Evolutionary conservation across 176 grass and related monocot species (phyloP).

Genomic region (Eragrostis curvula): DNA sequence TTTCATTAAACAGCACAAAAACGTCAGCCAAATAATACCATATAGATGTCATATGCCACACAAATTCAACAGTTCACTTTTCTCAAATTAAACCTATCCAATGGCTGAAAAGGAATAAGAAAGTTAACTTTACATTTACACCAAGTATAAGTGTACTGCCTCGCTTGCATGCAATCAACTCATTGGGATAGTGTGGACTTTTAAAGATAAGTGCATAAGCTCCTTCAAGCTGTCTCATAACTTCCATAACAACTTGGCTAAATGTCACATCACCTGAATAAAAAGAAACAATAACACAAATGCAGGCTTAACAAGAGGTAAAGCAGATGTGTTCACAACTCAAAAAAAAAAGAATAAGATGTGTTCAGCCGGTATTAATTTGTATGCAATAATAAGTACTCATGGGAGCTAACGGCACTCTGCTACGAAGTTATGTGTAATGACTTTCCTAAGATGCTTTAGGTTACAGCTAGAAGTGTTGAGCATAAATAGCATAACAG

Average conservation of each 20-base stretch:
- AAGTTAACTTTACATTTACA: constrained; percentile 69
- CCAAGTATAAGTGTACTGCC: constrained; percentile 85
- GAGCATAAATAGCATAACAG: neutral
- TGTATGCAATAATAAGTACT: neutral
- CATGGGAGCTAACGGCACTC: neutral
- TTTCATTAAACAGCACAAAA: constrained; percentile 18
- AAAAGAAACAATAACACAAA: neutral
- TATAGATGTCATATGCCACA: constrained; percentile 3
- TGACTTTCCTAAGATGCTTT: constrained; percentile 8
- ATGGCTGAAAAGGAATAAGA: neutral
- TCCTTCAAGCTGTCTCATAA: constrained; percentile 98
- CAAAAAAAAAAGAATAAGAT: too few species aligned
- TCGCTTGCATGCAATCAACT: constrained; percentile 85
- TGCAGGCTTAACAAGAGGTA: neutral
- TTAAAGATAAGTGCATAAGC: constrained; percentile 97
- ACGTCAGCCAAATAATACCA: neutral
- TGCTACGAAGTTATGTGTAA: neutral
- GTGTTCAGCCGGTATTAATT: neutral
- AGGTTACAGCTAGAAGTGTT: neutral
- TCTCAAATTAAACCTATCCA: neutral
- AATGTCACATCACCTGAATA: constrained; percentile 74
- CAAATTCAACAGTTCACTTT: constrained; percentile 19
- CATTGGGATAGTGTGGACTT: constrained; percentile 91
- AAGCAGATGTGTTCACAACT: neutral
- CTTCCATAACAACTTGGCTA: constrained; percentile 92